Evolutionary conservation across 2,329 filamentous ascomycete species (phyloP).

Genomic region (Ascomycota sp.): DNA sequence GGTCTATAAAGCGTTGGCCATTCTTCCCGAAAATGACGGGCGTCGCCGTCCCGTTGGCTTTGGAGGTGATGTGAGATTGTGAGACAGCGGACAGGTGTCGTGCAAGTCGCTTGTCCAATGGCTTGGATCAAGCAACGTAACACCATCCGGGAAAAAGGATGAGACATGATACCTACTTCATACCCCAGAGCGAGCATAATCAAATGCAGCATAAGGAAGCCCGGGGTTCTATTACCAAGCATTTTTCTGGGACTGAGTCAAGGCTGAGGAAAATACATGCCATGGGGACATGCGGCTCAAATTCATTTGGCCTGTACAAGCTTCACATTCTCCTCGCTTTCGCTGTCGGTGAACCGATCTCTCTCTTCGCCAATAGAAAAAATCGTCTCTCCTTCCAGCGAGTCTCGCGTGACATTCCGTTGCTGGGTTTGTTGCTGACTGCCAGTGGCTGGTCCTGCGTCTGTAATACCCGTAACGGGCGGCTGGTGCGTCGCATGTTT

Average conservation of each 20-base stretch:
- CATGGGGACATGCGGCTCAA: background rate
- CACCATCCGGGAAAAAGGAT: no score
- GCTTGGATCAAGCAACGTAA: background rate
- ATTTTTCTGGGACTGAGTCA: background rate
- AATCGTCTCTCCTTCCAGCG: constrained; percentile 71
- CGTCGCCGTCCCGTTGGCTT: constrained; percentile 70
- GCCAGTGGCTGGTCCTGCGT: constrained; percentile 5
- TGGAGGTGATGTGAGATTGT: constrained; percentile 40
- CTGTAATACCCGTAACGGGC: constrained; percentile 8
- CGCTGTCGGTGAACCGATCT: constrained; percentile 65
- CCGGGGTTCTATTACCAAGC: no score
- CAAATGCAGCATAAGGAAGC: no score
- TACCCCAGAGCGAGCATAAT: no score
- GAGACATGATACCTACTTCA: no score
- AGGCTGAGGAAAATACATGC: background rate
- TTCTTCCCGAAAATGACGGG: constrained; percentile 60
- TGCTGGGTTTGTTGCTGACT: constrained; percentile 5
- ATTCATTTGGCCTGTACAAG: constrained; percentile 24
- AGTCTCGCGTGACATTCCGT: constrained; percentile 25
- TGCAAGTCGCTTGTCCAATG: background rate
- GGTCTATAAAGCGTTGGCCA: constrained; percentile 80
- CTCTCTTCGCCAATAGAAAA: constrained; percentile 77
- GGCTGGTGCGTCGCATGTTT: constrained; percentile 8
- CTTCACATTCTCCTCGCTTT: constrained; percentile 21
- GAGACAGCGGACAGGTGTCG: background rate